Conservation (phyloP, 163 green algal genomes). For the Scenedesmus sp. region DNA sequence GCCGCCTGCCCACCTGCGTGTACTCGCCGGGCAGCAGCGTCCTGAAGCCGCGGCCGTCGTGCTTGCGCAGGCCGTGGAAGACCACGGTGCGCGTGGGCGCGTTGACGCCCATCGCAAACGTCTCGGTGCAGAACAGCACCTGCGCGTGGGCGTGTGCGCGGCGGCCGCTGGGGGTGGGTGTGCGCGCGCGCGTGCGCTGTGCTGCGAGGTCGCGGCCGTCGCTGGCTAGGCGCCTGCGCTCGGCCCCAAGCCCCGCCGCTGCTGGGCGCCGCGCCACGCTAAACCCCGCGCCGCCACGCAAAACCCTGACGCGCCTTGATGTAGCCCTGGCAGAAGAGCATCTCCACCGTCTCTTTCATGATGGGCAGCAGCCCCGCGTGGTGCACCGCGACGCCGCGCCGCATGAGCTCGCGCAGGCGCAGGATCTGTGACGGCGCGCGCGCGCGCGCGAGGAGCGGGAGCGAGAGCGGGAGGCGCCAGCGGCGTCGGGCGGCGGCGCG, state of each 20-base stretch:
- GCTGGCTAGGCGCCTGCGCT: too few species aligned
- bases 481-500: too few species aligned
- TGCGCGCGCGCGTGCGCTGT: too few species aligned
- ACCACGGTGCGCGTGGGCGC: constrained; percentile 92
- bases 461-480: background rate
- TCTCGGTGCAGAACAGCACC: constrained; percentile 91
- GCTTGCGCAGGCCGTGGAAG: constrained; percentile 92
- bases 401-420: constrained; percentile 86
- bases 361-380: constrained; percentile 97
- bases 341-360: constrained; percentile 98
- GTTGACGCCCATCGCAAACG: constrained; percentile 99
- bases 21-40: constrained; percentile 74
- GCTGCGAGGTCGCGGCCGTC: too few species aligned
- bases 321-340: constrained; percentile 97
- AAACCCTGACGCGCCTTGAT: constrained; percentile 84
- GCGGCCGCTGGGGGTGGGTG: too few species aligned
- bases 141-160: constrained; percentile 4
- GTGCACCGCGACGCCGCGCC: constrained; percentile 91
- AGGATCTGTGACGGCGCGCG: constrained; percentile 70
- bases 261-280: too few species aligned
- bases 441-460: constrained; percentile 1
- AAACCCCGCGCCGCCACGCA: too few species aligned
- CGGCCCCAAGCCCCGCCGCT: too few species aligned
- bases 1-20: constrained; percentile 84
- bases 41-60: constrained; percentile 92